Conservation (phyloP, 2,329 filamentous ascomycete genomes). For the Ophiocordyceps australis region DNA sequence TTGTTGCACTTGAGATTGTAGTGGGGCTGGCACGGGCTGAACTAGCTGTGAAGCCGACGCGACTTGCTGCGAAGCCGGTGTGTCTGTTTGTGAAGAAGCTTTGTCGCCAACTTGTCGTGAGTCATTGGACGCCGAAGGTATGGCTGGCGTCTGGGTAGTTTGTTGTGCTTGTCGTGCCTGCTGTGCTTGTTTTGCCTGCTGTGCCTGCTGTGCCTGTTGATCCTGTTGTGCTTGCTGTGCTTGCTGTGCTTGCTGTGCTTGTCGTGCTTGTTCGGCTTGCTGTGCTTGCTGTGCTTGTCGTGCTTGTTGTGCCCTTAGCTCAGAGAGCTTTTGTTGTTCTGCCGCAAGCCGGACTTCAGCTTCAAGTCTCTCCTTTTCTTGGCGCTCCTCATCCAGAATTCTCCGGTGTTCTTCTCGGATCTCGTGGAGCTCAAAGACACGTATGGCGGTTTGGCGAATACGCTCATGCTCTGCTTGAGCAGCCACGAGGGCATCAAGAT, state of each 20-base stretch:
- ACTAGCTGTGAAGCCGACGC: slow-evolving; percentile 1
- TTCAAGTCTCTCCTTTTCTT: slow-evolving; percentile 25
- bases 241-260: slow-evolving; percentile 3
- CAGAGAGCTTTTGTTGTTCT: slow-evolving; percentile 27
- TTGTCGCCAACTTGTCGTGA: too few relatives aligned
- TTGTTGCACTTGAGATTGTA: background rate
- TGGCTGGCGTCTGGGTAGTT: background rate
- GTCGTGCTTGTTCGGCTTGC: slow-evolving; percentile 9
- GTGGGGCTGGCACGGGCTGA: too few relatives aligned
- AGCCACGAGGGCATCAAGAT: slow-evolving; percentile 46
- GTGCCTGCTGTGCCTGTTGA: slow-evolving; percentile 1
- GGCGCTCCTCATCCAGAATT: slow-evolving; percentile 23
- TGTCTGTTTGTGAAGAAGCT: background rate
- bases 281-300: slow-evolving; percentile 22
- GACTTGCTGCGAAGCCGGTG: background rate
- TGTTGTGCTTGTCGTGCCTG: slow-evolving; percentile 1
- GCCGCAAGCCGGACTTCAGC: slow-evolving; percentile 25
- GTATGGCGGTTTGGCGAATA: slow-evolving; percentile 33
- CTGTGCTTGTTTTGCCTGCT: slow-evolving; percentile 3
- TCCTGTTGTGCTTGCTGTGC: slow-evolving; percentile 1
- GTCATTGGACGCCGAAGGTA: too few relatives aligned
- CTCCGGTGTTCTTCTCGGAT: slow-evolving; percentile 23
- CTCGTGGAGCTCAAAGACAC: slow-evolving; percentile 27
- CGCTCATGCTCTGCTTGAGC: slow-evolving; percentile 49
- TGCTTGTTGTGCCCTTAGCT: slow-evolving; percentile 24